Percentiles rank a stretch among this genome's conserved stretches.
These are phyloP conservation scores for Trichothecium roseum DNA, from an alignment of 2,329 filamentous ascomycete species.

Conservation along the genomic window DNA sequence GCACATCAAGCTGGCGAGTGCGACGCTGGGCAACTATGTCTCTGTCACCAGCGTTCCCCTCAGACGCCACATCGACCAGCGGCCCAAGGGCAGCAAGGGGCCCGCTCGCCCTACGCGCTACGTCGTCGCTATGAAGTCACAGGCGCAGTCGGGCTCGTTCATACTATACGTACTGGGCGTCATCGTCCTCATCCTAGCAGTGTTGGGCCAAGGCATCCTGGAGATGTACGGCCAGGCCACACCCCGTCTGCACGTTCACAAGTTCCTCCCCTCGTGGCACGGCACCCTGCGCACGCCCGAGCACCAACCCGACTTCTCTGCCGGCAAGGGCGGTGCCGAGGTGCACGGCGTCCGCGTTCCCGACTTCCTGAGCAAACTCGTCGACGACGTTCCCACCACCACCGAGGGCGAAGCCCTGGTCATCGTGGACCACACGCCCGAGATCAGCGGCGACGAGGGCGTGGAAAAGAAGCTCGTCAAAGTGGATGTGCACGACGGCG, in stretches of 20 bases:
- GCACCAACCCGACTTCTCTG: constrained; percentile 10
- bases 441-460: constrained; percentile 8
- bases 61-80: constrained; percentile 28
- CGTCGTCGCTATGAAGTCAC: constrained; percentile 52
- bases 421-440: constrained; percentile 17
- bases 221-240: constrained; percentile 50
- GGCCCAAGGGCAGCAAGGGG: constrained; percentile 21
- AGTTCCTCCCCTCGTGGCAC: constrained; percentile 41
- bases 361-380: constrained; percentile 26
- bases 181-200: constrained; percentile 48
- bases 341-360: constrained; percentile 5
- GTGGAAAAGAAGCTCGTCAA: constrained; percentile 13
- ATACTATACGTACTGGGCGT: constrained; percentile 44
- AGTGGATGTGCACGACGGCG: constrained; percentile 34
- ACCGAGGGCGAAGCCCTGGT: constrained; percentile 27
- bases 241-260: constrained; percentile 44
- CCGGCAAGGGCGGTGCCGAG: constrained; percentile 10
- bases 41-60: constrained; percentile 73
- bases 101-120: constrained; percentile 52
- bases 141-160: constrained; percentile 36
- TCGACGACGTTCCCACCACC: constrained; percentile 19
- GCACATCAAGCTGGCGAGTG: constrained; percentile 64
- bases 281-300: constrained; percentile 17
- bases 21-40: constrained; percentile 68
- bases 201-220: constrained; percentile 52